Percentiles rank a stretch among this genome's conserved stretches.
Conservation (phyloP, 257 asterid genomes). For the Capsicum pubescens region DNA sequence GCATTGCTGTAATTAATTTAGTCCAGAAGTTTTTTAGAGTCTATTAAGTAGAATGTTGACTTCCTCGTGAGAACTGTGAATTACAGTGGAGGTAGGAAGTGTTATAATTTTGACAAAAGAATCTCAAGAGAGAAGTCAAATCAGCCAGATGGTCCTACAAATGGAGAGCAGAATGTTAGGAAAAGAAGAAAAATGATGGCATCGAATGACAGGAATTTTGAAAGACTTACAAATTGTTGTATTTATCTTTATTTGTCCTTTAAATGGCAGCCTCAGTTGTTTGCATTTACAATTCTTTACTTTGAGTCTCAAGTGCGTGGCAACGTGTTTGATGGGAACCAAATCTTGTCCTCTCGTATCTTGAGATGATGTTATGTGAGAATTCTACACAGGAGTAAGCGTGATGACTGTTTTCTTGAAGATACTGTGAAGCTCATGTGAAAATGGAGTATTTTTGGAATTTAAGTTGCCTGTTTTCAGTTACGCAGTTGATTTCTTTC, state of each 20-base stretch:
- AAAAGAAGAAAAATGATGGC: neutral
- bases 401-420: neutral
- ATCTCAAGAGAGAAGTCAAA: neutral
- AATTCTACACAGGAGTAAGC: neutral
- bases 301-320: neutral
- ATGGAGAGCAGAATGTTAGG: neutral
- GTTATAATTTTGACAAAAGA: neutral
- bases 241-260: neutral
- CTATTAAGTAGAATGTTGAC: slow-evolving; percentile 12
- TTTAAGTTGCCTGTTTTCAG: neutral
- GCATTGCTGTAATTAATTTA: neutral
- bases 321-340: neutral
- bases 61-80: neutral
- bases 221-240: slow-evolving; percentile 8
- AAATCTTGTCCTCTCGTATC: neutral
- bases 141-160: neutral
- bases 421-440: slow-evolving; percentile 7
- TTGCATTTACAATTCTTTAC: slow-evolving; percentile 4
- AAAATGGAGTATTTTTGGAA: neutral
- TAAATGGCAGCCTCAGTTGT: neutral
- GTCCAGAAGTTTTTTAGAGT: neutral
- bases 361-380: neutral
- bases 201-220: neutral
- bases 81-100: neutral
- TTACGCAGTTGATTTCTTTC: neutral